Evolutionary conservation across 257 asterid species (phyloP).

Genomic region (Mitragyna speciosa): DNA sequence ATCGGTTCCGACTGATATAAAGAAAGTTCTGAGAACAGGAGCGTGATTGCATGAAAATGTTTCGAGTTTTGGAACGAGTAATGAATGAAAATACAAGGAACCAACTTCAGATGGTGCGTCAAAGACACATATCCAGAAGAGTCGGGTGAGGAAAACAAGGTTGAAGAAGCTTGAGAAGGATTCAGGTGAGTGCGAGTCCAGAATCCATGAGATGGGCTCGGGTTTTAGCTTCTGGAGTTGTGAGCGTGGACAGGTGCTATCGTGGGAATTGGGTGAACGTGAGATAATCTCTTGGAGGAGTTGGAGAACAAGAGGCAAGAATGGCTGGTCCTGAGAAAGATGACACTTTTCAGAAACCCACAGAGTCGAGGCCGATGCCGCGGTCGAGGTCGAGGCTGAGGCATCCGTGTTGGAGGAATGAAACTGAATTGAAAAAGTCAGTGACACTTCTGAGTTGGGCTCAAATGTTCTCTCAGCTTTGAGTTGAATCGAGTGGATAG

Average conservation of each 20-base stretch:
- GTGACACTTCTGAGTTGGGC: conserved; percentile 27
- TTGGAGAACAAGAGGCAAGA: conserved; percentile 68
- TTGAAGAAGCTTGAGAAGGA: conserved; percentile 76
- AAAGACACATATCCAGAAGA: conserved; percentile 64
- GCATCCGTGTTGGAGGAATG: conserved; percentile 18
- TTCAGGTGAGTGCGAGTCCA: conserved; percentile 77
- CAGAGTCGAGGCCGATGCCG: conserved; percentile 18
- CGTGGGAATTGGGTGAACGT: conserved; percentile 66
- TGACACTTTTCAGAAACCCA: conserved; percentile 69
- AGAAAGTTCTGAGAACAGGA: conserved; percentile 65
- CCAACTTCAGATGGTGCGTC: conserved; percentile 76
- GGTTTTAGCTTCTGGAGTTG: conserved; percentile 61
- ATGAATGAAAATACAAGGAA: conserved; percentile 55
- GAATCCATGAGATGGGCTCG: conserved; percentile 66
- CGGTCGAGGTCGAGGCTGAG: background rate
- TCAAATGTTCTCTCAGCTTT: conserved; percentile 41
- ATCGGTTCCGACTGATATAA: conserved; percentile 64
- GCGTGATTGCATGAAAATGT: conserved; percentile 49
- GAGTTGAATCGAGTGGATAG: conserved; percentile 46
- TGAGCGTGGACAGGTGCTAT: conserved; percentile 64
- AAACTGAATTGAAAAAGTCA: conserved; percentile 50
- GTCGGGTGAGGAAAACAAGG: conserved; percentile 65
- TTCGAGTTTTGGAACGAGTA: conserved; percentile 65
- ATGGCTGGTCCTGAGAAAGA: conserved; percentile 56
- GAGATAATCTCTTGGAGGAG: conserved; percentile 70